Conservation (phyloP, 371 early-diverging fungal genomes). For the Lichtheimia corymbifera region DNA sequence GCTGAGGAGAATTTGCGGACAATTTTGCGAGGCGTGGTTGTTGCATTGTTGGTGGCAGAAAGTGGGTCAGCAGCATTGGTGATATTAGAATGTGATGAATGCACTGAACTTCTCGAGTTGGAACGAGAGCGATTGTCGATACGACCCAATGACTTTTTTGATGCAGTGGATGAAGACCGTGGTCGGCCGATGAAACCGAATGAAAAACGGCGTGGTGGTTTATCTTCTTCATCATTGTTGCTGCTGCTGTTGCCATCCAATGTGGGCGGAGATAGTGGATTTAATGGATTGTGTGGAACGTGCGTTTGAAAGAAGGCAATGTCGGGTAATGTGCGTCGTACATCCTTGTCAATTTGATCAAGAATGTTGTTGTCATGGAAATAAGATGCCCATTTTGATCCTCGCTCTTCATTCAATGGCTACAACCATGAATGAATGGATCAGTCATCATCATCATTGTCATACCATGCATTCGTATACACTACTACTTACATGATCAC, state of each 20-base stretch:
- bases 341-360: slow-evolving; percentile 86
- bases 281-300: slow-evolving; percentile 52
- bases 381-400: slow-evolving; percentile 57
- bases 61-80: slow-evolving; percentile 34
- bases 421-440: slow-evolving; percentile 8
- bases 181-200: slow-evolving; percentile 46
- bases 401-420: slow-evolving; percentile 45
- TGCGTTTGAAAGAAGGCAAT: slow-evolving; percentile 78
- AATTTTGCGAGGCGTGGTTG: slow-evolving; percentile 40
- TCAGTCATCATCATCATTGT: slow-evolving; percentile 3
- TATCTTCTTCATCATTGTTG: slow-evolving; percentile 6
- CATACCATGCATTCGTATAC: background rate
- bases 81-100: slow-evolving; percentile 38
- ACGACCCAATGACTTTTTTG: slow-evolving; percentile 31
- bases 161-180: slow-evolving; percentile 43
- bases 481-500: slow-evolving; percentile 38
- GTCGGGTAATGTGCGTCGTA: slow-evolving; percentile 80
- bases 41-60: slow-evolving; percentile 30
- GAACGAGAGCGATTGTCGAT: slow-evolving; percentile 31
- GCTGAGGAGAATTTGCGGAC: slow-evolving; percentile 50
- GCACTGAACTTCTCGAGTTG: slow-evolving; percentile 44
- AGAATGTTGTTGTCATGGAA: slow-evolving; percentile 61
- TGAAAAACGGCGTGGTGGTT: slow-evolving; percentile 30
- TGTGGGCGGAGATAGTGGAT: slow-evolving; percentile 50
- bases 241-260: too few relatives aligned